Percentiles rank a stretch among this genome's conserved stretches.
Evolutionary conservation across 2,329 filamentous ascomycete species (phyloP).

Genomic region (Penicillium expansum): DNA sequence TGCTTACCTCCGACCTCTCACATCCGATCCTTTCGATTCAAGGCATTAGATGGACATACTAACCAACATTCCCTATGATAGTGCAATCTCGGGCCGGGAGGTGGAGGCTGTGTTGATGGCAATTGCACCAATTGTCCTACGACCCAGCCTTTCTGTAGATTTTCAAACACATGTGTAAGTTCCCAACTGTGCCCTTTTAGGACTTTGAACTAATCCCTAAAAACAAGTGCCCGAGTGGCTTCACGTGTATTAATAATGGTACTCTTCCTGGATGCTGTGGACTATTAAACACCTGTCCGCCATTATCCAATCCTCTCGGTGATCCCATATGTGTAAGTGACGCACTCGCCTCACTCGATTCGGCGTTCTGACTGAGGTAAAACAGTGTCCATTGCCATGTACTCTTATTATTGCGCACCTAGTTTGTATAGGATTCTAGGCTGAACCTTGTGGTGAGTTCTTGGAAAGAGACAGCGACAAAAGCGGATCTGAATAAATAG

Average conservation of each 20-base stretch:
- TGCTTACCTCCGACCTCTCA: background rate
- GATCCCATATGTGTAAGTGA: constrained; percentile 19
- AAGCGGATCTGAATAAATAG: background rate
- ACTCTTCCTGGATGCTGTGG: constrained; percentile 17
- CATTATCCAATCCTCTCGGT: constrained; percentile 9
- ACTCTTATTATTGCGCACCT: background rate
- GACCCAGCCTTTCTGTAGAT: constrained; percentile 11
- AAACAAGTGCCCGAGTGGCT: constrained; percentile 12
- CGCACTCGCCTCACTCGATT: background rate
- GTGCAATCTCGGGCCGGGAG: constrained; percentile 14
- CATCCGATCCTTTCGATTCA: background rate
- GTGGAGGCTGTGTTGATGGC: constrained; percentile 14
- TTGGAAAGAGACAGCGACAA: no score
- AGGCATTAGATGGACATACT: background rate
- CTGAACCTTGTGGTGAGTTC: background rate
- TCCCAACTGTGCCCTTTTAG: background rate
- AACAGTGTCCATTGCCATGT: constrained; percentile 15
- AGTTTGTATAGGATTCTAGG: constrained; percentile 2
- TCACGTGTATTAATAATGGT: constrained; percentile 14
- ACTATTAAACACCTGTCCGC: constrained; percentile 13
- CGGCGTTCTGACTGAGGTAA: background rate
- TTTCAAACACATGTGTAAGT: constrained; percentile 19
- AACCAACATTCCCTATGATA: background rate
- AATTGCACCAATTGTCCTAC: constrained; percentile 10
- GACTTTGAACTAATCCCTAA: background rate